These are phyloP conservation scores for Coemansia sp. DNA, from an alignment of 192 early-diverging fungal species.

Conservation along the genomic window DNA sequence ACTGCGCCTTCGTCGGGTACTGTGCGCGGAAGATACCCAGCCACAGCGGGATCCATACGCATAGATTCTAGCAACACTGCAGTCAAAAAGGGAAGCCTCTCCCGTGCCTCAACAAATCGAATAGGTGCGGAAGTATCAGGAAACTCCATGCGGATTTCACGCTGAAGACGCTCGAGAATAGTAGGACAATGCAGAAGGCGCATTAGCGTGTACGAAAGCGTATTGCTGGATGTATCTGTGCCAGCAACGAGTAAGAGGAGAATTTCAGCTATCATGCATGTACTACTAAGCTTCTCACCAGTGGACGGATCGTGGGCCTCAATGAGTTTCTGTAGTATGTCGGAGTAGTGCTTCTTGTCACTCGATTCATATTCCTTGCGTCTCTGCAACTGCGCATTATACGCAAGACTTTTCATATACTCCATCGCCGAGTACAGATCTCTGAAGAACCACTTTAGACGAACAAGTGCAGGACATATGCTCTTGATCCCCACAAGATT, in stretches of 20 bases:
- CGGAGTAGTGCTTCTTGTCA: not conserved
- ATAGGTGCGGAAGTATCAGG: conserved; percentile 19
- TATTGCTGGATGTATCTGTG: conserved; percentile 53
- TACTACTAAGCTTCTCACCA: conserved; percentile 15
- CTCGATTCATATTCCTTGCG: not conserved
- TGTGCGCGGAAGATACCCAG: conserved; percentile 26
- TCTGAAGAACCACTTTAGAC: conserved; percentile 12
- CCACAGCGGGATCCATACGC: conserved; percentile 30
- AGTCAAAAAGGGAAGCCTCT: conserved; percentile 27
- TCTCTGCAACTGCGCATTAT: conserved; percentile 8
- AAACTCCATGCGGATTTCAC: conserved; percentile 28
- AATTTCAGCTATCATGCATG: conserved; percentile 20
- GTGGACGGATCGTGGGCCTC: conserved; percentile 40
- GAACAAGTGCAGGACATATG: conserved; percentile 5
- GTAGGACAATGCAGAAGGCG: conserved; percentile 36
- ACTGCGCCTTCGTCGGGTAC: conserved; percentile 19
- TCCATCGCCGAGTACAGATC: not conserved
- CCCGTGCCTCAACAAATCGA: conserved; percentile 21
- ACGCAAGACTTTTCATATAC: conserved; percentile 5
- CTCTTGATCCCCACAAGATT: conserved; percentile 4
- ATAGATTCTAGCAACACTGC: conserved; percentile 48
- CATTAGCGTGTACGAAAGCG: conserved; percentile 36
- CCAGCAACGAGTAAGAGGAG: conserved; percentile 40
- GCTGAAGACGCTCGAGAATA: conserved; percentile 17
- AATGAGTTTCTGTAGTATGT: conserved; percentile 48